phyloP scores from a whole-genome alignment of 2,329 filamentous ascomycete genomes.

The Hansfordia pulvinata region DNA sequence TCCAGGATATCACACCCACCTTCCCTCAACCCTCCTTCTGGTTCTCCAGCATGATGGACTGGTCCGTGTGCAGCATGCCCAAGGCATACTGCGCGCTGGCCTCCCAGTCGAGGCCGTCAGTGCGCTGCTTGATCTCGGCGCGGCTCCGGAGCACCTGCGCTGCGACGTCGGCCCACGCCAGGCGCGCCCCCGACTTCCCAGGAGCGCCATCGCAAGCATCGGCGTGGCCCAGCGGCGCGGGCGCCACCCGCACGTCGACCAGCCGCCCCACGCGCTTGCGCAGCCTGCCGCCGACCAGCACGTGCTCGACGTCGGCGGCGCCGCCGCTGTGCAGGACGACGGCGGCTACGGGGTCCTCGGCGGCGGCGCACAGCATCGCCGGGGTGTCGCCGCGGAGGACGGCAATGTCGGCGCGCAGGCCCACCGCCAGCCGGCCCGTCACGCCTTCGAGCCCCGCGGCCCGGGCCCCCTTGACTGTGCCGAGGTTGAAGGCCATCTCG shows the following conservation, averaged over 20 bases:
- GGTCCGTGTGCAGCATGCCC: no score
- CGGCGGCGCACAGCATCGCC: constrained; percentile 6
- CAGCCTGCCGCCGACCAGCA: constrained; percentile 6
- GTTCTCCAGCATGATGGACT: no score
- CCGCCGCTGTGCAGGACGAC: constrained; percentile 7
- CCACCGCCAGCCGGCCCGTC: constrained; percentile 29
- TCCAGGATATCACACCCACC: no score
- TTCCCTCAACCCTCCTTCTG: no score
- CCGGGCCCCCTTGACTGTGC: constrained; percentile 29
- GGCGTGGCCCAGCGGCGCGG: constrained; percentile 1
- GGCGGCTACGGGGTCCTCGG: constrained; percentile 6
- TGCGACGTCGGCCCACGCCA: constrained; percentile 5
- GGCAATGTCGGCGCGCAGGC: constrained; percentile 31
- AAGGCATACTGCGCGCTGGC: no score
- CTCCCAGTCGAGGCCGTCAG: constrained; percentile 3
- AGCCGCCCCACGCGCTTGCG: constrained; percentile 5
- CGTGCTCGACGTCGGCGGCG: constrained; percentile 6
- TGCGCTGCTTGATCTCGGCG: constrained; percentile 1
- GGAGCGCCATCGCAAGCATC: not conserved
- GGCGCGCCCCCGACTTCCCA: constrained; percentile 1
- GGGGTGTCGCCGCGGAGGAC: constrained; percentile 22
- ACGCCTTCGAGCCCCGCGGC: constrained; percentile 24
- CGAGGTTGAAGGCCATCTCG: constrained; percentile 32
- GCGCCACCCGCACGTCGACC: constrained; percentile 2
- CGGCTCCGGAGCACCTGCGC: constrained; percentile 3